phyloP scores from a whole-genome alignment of 306 rosid species.

The Rosa multiflora region DNA sequence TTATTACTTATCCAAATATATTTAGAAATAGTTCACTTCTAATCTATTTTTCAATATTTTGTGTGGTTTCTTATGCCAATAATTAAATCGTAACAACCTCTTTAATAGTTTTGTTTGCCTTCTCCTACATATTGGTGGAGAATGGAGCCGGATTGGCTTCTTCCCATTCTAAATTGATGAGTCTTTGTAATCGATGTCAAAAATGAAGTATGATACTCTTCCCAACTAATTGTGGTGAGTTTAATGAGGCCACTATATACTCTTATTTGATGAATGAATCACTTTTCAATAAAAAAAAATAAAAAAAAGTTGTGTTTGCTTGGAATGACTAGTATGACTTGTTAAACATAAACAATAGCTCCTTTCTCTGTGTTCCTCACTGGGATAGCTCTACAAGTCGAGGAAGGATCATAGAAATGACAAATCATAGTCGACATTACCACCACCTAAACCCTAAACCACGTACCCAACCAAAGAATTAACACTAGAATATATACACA shows the following conservation, averaged over 20 bases:
- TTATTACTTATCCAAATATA: neutral
- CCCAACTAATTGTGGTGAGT: too few species aligned
- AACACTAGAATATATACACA: neutral
- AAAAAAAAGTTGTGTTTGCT: neutral
- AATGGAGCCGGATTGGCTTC: too few species aligned
- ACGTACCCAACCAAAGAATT: neutral
- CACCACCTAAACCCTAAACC: neutral
- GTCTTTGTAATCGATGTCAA: too few species aligned
- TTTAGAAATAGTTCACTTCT: neutral
- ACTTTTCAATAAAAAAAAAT: too few species aligned
- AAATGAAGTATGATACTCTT: too few species aligned
- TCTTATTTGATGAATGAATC: too few species aligned
- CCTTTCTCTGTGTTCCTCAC: neutral
- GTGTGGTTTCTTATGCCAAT: neutral
- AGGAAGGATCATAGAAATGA: neutral
- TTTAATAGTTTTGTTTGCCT: neutral
- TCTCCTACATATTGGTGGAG: too few species aligned
- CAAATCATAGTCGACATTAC: neutral
- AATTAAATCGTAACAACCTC: neutral
- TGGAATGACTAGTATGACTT: neutral
- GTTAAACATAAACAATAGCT: neutral
- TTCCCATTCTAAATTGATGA: too few species aligned
- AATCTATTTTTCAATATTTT: neutral
- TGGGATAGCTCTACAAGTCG: neutral
- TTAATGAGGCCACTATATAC: too few species aligned